Evolutionary conservation across 441 rosid species (phyloP).

Genomic region (Lepidium campestre): DNA sequence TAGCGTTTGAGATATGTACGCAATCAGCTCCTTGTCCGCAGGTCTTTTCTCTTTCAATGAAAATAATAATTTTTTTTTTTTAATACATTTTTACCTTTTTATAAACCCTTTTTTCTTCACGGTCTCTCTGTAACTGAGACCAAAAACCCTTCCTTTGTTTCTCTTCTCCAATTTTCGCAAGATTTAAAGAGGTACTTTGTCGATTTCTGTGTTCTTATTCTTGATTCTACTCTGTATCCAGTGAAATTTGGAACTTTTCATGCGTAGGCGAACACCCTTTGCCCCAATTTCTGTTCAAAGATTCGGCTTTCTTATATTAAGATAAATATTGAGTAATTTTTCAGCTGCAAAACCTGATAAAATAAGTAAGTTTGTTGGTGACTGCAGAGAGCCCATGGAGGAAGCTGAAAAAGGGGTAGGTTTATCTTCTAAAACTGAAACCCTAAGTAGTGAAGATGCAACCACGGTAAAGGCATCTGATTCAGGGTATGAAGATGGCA

Average conservation of each 20-base stretch:
- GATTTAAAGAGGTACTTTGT: too few species aligned
- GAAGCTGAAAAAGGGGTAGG: constrained; percentile 11
- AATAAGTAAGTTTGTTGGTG: constrained; percentile 31
- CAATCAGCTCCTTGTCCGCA: too few species aligned
- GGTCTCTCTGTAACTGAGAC: too few species aligned
- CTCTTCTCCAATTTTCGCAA: too few species aligned
- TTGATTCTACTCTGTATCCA: not conserved
- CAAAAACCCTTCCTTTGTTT: too few species aligned
- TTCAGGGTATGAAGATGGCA: constrained; percentile 25
- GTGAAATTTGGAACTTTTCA: not conserved
- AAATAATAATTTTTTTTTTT: too few species aligned
- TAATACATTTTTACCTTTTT: too few species aligned
- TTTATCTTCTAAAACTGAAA: constrained; percentile 4
- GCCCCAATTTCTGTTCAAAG: not conserved
- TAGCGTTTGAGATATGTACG: too few species aligned
- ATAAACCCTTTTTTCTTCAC: too few species aligned
- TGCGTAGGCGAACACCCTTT: not conserved
- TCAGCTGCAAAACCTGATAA: not conserved
- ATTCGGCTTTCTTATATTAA: not conserved
- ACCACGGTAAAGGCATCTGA: constrained; percentile 33
- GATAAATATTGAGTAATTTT: not conserved
- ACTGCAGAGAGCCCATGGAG: constrained; percentile 27
- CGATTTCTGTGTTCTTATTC: too few species aligned
- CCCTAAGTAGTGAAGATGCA: not conserved
- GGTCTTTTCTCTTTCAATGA: too few species aligned